Conservation (phyloP, 2,329 filamentous ascomycete species). For the Arthrobotrys pseudoclavata region DNA sequence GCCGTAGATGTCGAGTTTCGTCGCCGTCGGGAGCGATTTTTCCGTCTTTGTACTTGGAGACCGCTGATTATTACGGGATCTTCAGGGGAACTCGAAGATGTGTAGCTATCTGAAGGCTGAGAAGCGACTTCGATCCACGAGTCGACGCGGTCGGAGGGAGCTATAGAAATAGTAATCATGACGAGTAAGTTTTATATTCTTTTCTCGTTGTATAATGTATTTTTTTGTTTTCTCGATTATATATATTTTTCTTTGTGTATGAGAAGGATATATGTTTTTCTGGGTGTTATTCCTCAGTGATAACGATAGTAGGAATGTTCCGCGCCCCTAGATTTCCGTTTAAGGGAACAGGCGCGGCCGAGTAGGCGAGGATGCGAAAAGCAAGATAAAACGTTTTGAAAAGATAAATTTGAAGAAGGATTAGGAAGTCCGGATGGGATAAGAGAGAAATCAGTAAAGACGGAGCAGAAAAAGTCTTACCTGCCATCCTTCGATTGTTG, state of each 20-base stretch:
- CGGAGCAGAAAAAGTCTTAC: constrained; percentile 41
- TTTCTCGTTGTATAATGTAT: background rate
- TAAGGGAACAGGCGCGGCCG: constrained; percentile 9
- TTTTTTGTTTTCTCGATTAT: constrained; percentile 4
- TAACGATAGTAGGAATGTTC: constrained; percentile 12
- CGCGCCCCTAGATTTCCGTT: constrained; percentile 21
- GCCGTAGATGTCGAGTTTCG: constrained; percentile 56
- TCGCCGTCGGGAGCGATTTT: constrained; percentile 37
- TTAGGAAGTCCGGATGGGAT: constrained; percentile 46
- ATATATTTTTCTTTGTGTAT: constrained; percentile 6
- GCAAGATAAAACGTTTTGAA: constrained; percentile 52
- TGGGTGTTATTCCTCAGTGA: constrained; percentile 3
- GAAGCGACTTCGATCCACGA: constrained; percentile 97
- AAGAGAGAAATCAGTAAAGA: constrained; percentile 28
- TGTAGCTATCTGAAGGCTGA: constrained; percentile 76
- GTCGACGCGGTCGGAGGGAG: constrained; percentile 69
- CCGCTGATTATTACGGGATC: constrained; percentile 83
- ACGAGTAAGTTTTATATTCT: constrained; percentile 33
- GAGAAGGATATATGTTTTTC: background rate
- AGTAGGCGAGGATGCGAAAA: constrained; percentile 40
- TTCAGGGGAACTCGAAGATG: constrained; percentile 82
- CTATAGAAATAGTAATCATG: constrained; percentile 58
- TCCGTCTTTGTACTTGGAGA: constrained; percentile 67
- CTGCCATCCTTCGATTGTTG: constrained; percentile 60
- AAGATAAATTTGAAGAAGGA: constrained; percentile 56